Base-by-base conservation (phyloP, 805 yeast species). In the Tetrapisispora pingtungensis region DNA sequence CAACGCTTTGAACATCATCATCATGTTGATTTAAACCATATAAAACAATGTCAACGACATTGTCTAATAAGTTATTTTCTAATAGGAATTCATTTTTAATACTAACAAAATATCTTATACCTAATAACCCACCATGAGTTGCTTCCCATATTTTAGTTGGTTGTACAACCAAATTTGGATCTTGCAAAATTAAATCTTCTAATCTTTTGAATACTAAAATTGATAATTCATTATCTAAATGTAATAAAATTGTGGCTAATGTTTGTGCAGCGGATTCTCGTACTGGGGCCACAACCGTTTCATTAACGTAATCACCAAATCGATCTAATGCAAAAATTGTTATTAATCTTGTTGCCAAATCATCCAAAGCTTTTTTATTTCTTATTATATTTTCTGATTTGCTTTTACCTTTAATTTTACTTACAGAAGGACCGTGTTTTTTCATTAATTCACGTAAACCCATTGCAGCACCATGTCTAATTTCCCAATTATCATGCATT, bases 261-360 rank as follows among this genome's bases (percentile, higher is more conserved):
- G 96, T 79, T 64, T 93, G 99, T 0, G 96, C 97, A 26, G 90
- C 87, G 31, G 96, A 87, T 65, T 94, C 99, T 58, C 98, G 71
- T 4, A 93, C 97, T 1, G 99, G 99, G 0, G 97, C 97, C 33
- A 93, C 95, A 13, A 93, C 99, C 7, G 95, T 94, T 59, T 93
- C 99, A 36, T 95, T 82, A 28, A 93, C 95, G 62, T 85, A 93
- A 67, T 93, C 99, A 39, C 97, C 97, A 65, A 93, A 93, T 54
- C 97, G 68, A 65, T 93, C 99, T 43, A 93, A 69, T 3, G 97
- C 90, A 63, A 93, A 86, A 12, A 93, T 69, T 6, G 95, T 83
- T 56, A 95, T 72, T 38, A 93, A 59, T 49, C 97, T 73, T 17
- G 93, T 86, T 3, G 94, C 82, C 46, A 90, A 70, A 64, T 93